Conservation (phyloP, 331 rosid genomes). For the Arachis monticola region DNA sequence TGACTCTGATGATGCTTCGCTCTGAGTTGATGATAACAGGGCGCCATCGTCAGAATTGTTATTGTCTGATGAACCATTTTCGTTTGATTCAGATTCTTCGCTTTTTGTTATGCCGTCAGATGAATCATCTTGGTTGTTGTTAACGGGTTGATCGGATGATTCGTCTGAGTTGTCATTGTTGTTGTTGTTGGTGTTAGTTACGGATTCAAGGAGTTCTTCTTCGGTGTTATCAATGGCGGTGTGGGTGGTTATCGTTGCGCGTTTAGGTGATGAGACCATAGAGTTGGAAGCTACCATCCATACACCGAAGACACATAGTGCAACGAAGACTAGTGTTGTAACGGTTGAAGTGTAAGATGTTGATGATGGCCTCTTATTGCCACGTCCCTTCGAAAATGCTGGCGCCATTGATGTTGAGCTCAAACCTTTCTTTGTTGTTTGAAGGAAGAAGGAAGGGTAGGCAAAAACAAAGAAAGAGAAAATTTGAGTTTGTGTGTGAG, state of each 20-base stretch:
- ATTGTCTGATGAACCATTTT: slow-evolving; percentile 35
- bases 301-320: slow-evolving; percentile 63
- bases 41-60: slow-evolving; percentile 72
- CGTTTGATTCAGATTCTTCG: neutral
- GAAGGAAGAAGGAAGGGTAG: neutral
- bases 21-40: slow-evolving; percentile 40
- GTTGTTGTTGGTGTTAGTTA: neutral
- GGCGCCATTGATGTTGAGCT: slow-evolving; percentile 51
- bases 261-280: slow-evolving; percentile 36
- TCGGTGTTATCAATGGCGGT: slow-evolving; percentile 22
- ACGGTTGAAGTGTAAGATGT: slow-evolving; percentile 62
- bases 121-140: slow-evolving; percentile 1
- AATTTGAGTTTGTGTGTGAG: too few species aligned
- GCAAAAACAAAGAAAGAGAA: neutral
- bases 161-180: slow-evolving; percentile 18
- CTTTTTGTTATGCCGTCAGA: slow-evolving; percentile 15
- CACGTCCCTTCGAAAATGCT: slow-evolving; percentile 47
- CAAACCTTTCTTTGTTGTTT: neutral
- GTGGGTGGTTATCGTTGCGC: slow-evolving; percentile 26
- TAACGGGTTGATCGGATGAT: slow-evolving; percentile 1
- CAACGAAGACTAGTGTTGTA: slow-evolving; percentile 57
- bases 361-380: slow-evolving; percentile 58
- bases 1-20: slow-evolving; percentile 14
- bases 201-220: neutral
- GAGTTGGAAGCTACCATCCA: slow-evolving; percentile 73